A percentile compares a stretch with the other conserved stretches of the same genome.
Evolutionary conservation across 306 rosid genomes (phyloP).

Genomic region (Castanospermum australe): DNA sequence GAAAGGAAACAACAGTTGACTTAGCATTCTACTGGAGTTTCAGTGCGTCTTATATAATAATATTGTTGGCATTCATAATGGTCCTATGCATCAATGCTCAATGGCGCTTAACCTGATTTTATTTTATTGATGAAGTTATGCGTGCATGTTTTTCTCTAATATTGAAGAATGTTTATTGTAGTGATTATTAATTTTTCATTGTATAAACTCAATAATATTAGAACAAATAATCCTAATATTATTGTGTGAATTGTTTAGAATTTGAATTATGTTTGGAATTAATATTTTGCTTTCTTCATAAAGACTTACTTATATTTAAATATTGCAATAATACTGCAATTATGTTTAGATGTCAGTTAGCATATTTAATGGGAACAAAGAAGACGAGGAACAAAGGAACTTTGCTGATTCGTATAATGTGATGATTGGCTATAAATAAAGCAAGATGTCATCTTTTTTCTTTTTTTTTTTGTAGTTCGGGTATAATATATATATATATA

Average conservation of each 20-base stretch:
- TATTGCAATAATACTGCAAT: too few species aligned
- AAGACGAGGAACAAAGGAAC: too few species aligned
- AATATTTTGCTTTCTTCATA: neutral
- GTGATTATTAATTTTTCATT: too few species aligned
- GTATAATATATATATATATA: too few species aligned
- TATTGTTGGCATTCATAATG: neutral
- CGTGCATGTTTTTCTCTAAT: neutral
- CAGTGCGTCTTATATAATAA: neutral
- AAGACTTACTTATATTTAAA: neutral
- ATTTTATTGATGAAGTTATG: neutral
- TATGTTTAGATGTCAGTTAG: too few species aligned
- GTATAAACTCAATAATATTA: too few species aligned
- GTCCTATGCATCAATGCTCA: neutral
- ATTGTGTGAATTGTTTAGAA: neutral
- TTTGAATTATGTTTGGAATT: neutral
- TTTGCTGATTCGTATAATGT: too few species aligned
- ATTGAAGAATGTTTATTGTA: neutral
- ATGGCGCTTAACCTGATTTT: conserved; percentile 7
- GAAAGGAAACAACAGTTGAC: neutral
- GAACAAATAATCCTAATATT: neutral
- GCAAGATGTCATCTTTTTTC: too few species aligned
- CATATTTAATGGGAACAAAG: too few species aligned
- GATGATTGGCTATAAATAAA: too few species aligned
- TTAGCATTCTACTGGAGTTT: conserved; percentile 7
- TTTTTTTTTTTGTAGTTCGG: too few species aligned